Conservation (phyloP, 805 yeast genomes). For the Candida rishiriensis region DNA sequence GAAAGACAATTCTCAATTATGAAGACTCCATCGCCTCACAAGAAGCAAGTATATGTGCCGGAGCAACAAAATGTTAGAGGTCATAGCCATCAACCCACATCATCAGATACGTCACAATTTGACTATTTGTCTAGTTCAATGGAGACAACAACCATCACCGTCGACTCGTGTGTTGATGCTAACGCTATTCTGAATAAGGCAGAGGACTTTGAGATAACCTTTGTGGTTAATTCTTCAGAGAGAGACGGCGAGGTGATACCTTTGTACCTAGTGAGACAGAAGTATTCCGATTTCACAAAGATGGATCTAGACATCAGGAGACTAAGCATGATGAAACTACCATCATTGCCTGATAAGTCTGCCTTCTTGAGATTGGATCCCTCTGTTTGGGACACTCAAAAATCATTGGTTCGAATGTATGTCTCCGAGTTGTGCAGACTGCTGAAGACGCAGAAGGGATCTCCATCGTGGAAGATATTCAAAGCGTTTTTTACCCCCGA, state of each 20-base stretch:
- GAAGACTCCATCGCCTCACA: constrained; percentile 13
- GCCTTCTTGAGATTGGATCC: constrained; percentile 27
- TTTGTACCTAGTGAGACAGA: constrained; percentile 64
- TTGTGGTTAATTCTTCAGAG: constrained; percentile 60
- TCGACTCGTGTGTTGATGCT: constrained; percentile 29
- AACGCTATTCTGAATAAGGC: constrained; percentile 31
- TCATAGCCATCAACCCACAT: constrained; percentile 9
- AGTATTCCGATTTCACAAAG: constrained; percentile 51
- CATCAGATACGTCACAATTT: constrained; percentile 19
- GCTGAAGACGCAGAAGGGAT: constrained; percentile 16
- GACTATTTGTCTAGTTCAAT: constrained; percentile 27
- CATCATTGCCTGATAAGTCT: constrained; percentile 23
- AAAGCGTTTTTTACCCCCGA: constrained; percentile 27
- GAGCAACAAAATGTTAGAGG: background rate
- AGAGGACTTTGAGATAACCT: constrained; percentile 57
- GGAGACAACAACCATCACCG: constrained; percentile 27
- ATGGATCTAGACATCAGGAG: constrained; percentile 61
- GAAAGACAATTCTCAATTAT: constrained; percentile 5
- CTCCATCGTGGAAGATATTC: constrained; percentile 22
- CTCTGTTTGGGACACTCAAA: constrained; percentile 31
- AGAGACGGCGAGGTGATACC: constrained; percentile 49
- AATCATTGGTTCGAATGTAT: constrained; percentile 27
- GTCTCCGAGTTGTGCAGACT: constrained; percentile 25
- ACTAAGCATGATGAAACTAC: constrained; percentile 20
- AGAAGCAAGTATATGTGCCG: background rate